phyloP scores from a whole-genome alignment of 2,329 filamentous ascomycete genomes.

The Fusarium annulatum region DNA sequence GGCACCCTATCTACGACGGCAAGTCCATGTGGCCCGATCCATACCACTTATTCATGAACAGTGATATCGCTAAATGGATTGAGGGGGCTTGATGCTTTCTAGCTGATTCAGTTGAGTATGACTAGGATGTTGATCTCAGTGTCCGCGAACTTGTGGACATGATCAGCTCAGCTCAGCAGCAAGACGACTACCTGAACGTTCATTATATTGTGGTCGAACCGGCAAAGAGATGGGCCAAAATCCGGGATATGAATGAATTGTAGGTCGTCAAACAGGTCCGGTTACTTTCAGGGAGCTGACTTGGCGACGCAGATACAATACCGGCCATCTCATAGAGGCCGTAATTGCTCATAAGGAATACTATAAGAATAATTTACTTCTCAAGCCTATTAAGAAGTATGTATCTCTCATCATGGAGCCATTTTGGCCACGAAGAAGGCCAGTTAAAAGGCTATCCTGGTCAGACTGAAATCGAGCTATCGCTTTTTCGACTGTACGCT shows the following conservation, averaged over 20 bases:
- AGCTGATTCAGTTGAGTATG: neutral
- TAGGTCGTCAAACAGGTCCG: conserved; percentile 47
- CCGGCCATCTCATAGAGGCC: conserved; percentile 70
- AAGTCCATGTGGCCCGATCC: conserved; percentile 64
- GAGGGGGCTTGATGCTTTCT: conserved; percentile 16
- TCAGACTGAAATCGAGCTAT: conserved; percentile 59
- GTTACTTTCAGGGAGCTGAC: neutral
- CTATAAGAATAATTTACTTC: conserved; percentile 62
- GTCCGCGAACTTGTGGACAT: conserved; percentile 62
- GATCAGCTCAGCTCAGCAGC: conserved; percentile 66
- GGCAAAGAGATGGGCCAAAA: conserved; percentile 64
- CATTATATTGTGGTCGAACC: conserved; percentile 70
- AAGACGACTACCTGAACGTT: conserved; percentile 71
- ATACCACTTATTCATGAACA: conserved; percentile 69
- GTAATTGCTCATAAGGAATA: conserved; percentile 66
- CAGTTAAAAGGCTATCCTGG: conserved; percentile 70
- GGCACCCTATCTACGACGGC: conserved; percentile 65
- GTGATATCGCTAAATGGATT: conserved; percentile 27
- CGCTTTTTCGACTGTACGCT: conserved; percentile 53
- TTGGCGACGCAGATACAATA: conserved; percentile 59
- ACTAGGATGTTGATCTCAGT: conserved; percentile 17
- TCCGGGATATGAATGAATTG: conserved; percentile 71
- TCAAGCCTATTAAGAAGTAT: conserved; percentile 45
- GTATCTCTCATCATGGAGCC: conserved; percentile 61
- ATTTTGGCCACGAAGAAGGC: conserved; percentile 61